These are phyloP conservation scores for Penstemon eatonii DNA, from an alignment of 257 asterid species.

Conservation along the genomic window DNA sequence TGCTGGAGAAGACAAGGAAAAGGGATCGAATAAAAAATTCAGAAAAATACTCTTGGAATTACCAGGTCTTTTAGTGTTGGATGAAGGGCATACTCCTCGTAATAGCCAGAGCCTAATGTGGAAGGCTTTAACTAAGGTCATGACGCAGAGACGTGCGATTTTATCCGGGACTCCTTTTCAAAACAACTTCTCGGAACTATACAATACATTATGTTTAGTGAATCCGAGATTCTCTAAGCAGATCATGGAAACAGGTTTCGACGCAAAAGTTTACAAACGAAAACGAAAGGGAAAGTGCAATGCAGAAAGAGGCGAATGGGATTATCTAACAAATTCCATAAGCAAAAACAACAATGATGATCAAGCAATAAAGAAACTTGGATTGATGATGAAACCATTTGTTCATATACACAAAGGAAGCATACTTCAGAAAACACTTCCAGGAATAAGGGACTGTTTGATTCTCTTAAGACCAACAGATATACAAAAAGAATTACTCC, in stretches of 20 bases:
- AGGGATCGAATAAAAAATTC: conserved; percentile 20
- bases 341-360: conserved; percentile 20
- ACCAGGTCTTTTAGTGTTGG: conserved; percentile 65
- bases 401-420: conserved; percentile 63
- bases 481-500: conserved; percentile 43
- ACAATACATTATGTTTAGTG: conserved; percentile 66
- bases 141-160: conserved; percentile 60
- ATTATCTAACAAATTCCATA: conserved; percentile 38
- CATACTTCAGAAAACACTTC: conserved; percentile 57
- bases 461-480: conserved; percentile 53
- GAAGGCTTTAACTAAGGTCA: conserved; percentile 52
- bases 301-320: conserved; percentile 38
- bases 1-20: conserved; percentile 32
- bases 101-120: conserved; percentile 51
- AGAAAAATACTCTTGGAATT: conserved; percentile 51
- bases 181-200: conserved; percentile 63
- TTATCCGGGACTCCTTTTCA: conserved; percentile 89
- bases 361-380: conserved; percentile 40
- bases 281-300: conserved; percentile 18
- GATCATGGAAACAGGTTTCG: background rate
- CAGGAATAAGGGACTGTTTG: conserved; percentile 56
- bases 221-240: conserved; percentile 45
- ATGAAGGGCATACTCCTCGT: conserved; percentile 87
- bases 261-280: background rate
- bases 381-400: conserved; percentile 54